A percentile compares a stretch with the other conserved stretches of the same genome.
phyloP scores from a whole-genome alignment of 139 green algal genomes.

The Chlorella sorokiniana region DNA sequence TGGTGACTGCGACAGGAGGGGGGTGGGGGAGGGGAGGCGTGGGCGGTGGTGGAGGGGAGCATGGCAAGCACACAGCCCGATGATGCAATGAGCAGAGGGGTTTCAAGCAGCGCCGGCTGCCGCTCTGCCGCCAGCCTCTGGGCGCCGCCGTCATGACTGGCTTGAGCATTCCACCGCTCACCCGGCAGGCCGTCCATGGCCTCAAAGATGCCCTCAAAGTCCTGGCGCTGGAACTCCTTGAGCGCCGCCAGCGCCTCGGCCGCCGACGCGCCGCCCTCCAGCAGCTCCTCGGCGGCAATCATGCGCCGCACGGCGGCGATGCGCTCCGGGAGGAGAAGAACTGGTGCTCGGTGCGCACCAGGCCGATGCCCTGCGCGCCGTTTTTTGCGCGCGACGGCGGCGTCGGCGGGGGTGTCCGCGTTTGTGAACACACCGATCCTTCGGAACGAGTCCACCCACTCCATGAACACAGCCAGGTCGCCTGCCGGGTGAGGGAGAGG shows the following conservation, averaged over 20 bases:
- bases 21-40: neutral
- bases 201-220: constrained; percentile 86
- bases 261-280: constrained; percentile 21
- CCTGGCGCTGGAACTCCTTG: constrained; percentile 73
- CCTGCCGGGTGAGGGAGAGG: constrained; percentile 23
- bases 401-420: constrained; percentile 85
- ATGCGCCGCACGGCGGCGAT: constrained; percentile 85
- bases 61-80: neutral
- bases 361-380: constrained; percentile 87
- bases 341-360: constrained; percentile 94
- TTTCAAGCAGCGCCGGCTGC: too few relatives aligned
- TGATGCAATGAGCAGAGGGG: neutral
- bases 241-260: constrained; percentile 71
- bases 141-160: neutral
- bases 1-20: constrained; percentile 65
- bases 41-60: neutral
- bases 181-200: constrained; percentile 83
- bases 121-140: neutral
- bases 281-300: constrained; percentile 80
- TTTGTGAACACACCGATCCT: constrained; percentile 83
- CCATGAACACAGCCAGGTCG: constrained; percentile 81
- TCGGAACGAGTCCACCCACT: constrained; percentile 77
- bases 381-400: constrained; percentile 67
- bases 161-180: neutral
- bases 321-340: constrained; percentile 86